A percentile compares a stretch with the other conserved stretches of the same genome.
phyloP scores from a whole-genome alignment of 2,329 filamentous ascomycete genomes.

The Sporothrix inflata region DNA sequence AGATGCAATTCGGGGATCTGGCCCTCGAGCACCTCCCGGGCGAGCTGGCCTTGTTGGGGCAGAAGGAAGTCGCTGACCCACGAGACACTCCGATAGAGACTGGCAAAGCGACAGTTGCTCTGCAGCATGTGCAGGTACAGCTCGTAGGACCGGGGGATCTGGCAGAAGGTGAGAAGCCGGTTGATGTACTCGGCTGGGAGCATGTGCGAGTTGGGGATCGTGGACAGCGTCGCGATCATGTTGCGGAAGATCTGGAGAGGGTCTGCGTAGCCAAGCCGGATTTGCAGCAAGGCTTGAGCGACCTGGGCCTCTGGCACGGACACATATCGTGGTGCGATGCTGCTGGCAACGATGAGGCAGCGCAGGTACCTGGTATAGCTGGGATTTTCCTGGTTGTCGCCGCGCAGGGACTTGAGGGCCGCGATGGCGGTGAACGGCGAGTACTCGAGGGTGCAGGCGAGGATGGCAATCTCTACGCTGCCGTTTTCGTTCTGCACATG shows the following conservation, averaged over 20 bases:
- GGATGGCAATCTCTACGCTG: slow-evolving; percentile 22
- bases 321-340: slow-evolving; percentile 24
- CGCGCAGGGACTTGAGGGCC: slow-evolving; percentile 17
- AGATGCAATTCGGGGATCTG: slow-evolving; percentile 31
- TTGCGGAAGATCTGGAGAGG: slow-evolving; percentile 24
- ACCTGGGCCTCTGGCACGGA: slow-evolving; percentile 14
- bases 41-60: slow-evolving; percentile 47
- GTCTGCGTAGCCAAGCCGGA: slow-evolving; percentile 22
- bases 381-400: slow-evolving; percentile 9
- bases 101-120: slow-evolving; percentile 8
- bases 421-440: slow-evolving; percentile 14
- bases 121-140: slow-evolving; percentile 15
- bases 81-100: slow-evolving; percentile 23
- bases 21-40: slow-evolving; percentile 28
- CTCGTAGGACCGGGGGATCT: slow-evolving; percentile 19
- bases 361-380: slow-evolving; percentile 28
- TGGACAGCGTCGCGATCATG: slow-evolving; percentile 22
- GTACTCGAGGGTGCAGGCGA: slow-evolving; percentile 29
- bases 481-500: slow-evolving; percentile 27
- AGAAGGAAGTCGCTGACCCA: slow-evolving; percentile 24
- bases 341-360: slow-evolving; percentile 25
- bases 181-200: slow-evolving; percentile 32
- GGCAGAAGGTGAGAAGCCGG: slow-evolving; percentile 27
- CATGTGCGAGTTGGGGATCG: slow-evolving; percentile 20
- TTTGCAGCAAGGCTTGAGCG: slow-evolving; percentile 16